phyloP scores from a whole-genome alignment of 2,329 filamentous ascomycete genomes.

The Clarireedia hainanense region DNA sequence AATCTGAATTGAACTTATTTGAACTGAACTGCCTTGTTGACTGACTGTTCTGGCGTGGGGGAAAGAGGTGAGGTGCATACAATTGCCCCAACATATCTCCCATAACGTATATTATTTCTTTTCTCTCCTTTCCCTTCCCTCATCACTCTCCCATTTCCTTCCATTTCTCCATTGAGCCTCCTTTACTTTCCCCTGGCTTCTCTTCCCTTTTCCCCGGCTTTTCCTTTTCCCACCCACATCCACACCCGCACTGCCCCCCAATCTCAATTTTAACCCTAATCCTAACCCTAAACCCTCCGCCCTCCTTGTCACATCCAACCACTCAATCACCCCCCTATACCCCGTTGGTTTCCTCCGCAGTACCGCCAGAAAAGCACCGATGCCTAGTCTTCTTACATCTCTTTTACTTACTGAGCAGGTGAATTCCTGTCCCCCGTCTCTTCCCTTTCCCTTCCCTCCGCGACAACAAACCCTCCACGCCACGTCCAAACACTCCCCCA shows the following conservation, averaged over 20 bases:
- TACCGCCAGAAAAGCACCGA: constrained; percentile 61
- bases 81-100: too few relatives aligned
- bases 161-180: background rate
- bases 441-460: constrained; percentile 22
- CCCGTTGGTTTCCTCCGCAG: constrained; percentile 64
- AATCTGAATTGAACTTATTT: too few relatives aligned
- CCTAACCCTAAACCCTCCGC: background rate
- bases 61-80: too few relatives aligned
- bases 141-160: background rate
- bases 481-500: constrained; percentile 2
- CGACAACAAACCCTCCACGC: constrained; percentile 17
- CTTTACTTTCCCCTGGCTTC: background rate
- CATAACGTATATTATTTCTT: background rate
- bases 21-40: too few relatives aligned
- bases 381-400: constrained; percentile 42
- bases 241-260: too few relatives aligned
- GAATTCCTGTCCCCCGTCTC: constrained; percentile 9
- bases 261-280: background rate
- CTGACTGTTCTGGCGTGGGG: too few relatives aligned
- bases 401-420: constrained; percentile 13
- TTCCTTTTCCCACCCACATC: background rate
- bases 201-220: background rate
- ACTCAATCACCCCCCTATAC: constrained; percentile 56
- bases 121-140: background rate
- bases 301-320: constrained; percentile 45